These are phyloP conservation scores for Cavenderia fasciculata DNA, from an alignment of 78 protist genomes.

Conservation along the genomic window DNA sequence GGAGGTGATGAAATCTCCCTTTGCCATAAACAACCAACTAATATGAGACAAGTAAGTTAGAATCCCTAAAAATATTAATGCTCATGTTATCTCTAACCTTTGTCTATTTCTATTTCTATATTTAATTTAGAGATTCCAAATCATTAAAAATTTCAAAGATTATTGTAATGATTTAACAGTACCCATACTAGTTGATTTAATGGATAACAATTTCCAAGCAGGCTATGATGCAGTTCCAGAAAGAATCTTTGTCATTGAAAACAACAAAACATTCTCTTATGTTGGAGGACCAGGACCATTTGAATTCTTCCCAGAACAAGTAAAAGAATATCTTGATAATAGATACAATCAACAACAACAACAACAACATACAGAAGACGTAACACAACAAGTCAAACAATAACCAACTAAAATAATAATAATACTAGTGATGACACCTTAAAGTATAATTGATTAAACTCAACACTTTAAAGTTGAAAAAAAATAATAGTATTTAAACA, in stretches of 20 bases:
- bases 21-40: slow-evolving; percentile 34
- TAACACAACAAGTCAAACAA: too few relatives aligned
- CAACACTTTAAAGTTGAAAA: too few relatives aligned
- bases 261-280: slow-evolving; percentile 43
- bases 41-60: slow-evolving; percentile 30
- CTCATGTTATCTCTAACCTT: neutral
- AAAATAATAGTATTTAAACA: too few relatives aligned
- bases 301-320: slow-evolving; percentile 45
- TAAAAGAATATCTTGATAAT: slow-evolving; percentile 8
- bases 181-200: slow-evolving; percentile 51
- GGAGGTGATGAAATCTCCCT: slow-evolving; percentile 42
- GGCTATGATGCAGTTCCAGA: slow-evolving; percentile 67
- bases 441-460: too few relatives aligned
- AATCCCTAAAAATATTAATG: neutral
- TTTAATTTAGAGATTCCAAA: neutral
- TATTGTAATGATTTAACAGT: slow-evolving; percentile 16
- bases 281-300: slow-evolving; percentile 75
- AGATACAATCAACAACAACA: too few relatives aligned
- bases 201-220: slow-evolving; percentile 31
- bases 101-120: neutral
- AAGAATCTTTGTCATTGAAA: slow-evolving; percentile 30
- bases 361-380: too few relatives aligned
- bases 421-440: too few relatives aligned
- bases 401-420: too few relatives aligned
- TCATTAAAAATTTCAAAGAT: slow-evolving; percentile 23